phyloP scores from a whole-genome alignment of 805 yeast species.

The Wickerhamiella bombiphila region DNA sequence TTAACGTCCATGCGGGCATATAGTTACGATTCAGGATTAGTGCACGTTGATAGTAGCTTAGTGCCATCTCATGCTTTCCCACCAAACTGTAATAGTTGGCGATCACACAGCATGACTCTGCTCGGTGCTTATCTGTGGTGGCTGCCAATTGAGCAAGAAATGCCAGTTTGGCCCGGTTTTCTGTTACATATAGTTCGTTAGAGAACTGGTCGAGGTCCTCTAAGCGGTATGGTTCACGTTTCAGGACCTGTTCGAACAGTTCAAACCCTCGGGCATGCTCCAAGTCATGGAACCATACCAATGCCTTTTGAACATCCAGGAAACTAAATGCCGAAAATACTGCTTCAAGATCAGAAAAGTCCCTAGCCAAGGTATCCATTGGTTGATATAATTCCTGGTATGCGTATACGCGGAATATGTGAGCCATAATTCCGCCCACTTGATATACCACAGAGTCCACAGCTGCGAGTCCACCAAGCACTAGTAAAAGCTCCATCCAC shows the following conservation, averaged over 20 bases:
- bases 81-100: constrained; percentile 88
- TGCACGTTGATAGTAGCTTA: constrained; percentile 84
- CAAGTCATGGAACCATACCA: constrained; percentile 67
- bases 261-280: constrained; percentile 71
- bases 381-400: constrained; percentile 54
- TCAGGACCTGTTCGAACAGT: constrained; percentile 59
- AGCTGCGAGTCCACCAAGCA: constrained; percentile 4
- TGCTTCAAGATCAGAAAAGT: constrained; percentile 34
- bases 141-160: constrained; percentile 75
- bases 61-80: constrained; percentile 90
- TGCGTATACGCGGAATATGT: constrained; percentile 49
- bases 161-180: constrained; percentile 68
- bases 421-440: constrained; percentile 25
- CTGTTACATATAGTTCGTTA: constrained; percentile 90
- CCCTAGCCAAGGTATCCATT: constrained; percentile 34
- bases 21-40: constrained; percentile 65
- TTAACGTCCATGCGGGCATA: constrained; percentile 87
- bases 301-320: constrained; percentile 66
- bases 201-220: constrained; percentile 90
- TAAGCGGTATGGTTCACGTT: constrained; percentile 66
- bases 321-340: constrained; percentile 62
- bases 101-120: constrained; percentile 87
- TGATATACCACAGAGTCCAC: constrained; percentile 2
- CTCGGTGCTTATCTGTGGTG: constrained; percentile 69
- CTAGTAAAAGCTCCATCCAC: constrained; percentile 54